phyloP scores from a whole-genome alignment of 495 filamentous ascomycete species.

The Tetracladium setigerum region DNA sequence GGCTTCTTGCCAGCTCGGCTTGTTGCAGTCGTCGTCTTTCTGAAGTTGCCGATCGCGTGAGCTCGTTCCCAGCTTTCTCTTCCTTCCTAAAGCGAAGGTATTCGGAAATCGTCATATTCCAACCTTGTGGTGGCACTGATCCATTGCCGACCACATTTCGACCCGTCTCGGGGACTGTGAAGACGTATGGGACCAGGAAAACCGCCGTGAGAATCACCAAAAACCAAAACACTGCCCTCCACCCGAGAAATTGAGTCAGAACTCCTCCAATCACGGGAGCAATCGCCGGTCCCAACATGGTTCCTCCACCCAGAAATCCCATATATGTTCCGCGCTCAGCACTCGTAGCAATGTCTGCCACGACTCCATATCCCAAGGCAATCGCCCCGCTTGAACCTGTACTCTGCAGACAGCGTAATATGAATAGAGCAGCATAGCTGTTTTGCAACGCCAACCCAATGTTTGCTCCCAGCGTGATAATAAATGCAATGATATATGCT shows the following conservation, averaged over 20 bases:
- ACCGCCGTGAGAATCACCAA: constrained; percentile 49
- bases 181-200: constrained; percentile 42
- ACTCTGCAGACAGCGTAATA: constrained; percentile 56
- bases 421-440: constrained; percentile 50
- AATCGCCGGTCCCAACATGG: constrained; percentile 23
- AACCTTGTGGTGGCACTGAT: constrained; percentile 43
- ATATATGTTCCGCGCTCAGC: constrained; percentile 55
- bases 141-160: constrained; percentile 69
- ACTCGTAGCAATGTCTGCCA: constrained; percentile 52
- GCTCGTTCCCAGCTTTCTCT: constrained; percentile 12
- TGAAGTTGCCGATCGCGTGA: constrained; percentile 10
- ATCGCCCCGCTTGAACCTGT: constrained; percentile 51
- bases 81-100: constrained; percentile 29
- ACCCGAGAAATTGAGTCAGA: constrained; percentile 55
- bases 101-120: constrained; percentile 45
- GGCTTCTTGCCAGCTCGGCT: constrained; percentile 26
- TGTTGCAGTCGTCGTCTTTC: constrained; percentile 18
- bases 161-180: constrained; percentile 60
- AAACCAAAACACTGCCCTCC: constrained; percentile 72
- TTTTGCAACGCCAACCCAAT: constrained; percentile 55
- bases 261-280: constrained; percentile 61
- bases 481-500: constrained; percentile 49
- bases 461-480: constrained; percentile 54
- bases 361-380: constrained; percentile 50
- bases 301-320: constrained; percentile 42